Percentiles rank a stretch among this genome's conserved stretches.
These are phyloP conservation scores for Suhomyces wounanorum DNA, from an alignment of 1,139 yeast genomes.

Conservation along the genomic window DNA sequence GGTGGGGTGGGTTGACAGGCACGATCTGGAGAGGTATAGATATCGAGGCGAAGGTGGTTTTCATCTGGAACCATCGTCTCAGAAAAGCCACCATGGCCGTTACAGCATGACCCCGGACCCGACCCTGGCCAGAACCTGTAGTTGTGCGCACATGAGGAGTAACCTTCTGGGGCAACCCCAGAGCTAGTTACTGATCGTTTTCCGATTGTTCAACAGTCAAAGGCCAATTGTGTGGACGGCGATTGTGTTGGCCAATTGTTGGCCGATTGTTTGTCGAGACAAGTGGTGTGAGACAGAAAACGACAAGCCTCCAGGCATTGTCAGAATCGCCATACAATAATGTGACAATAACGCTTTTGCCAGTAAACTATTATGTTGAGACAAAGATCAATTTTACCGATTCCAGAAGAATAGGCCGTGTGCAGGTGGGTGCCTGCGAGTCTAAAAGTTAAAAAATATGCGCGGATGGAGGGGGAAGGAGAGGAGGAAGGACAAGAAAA, in stretches of 20 bases:
- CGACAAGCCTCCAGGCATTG: constrained; percentile 3
- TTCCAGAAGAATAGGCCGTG: constrained; percentile 6
- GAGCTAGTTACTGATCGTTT: not conserved
- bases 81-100: not conserved
- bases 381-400: constrained; percentile 12
- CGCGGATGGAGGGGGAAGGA: not conserved
- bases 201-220: too few species aligned
- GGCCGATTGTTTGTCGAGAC: not conserved
- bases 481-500: not conserved
- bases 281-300: constrained; percentile 4
- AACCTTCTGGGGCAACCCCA: not conserved
- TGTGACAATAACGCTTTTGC: constrained; percentile 4
- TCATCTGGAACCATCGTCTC: not conserved
- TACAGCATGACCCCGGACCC: too few species aligned
- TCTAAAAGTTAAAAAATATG: constrained; percentile 4
- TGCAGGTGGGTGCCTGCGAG: constrained; percentile 8
- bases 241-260: not conserved
- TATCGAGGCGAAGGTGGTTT: not conserved
- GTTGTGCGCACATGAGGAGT: not conserved
- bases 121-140: too few species aligned
- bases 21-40: not conserved
- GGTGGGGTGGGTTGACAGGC: not conserved
- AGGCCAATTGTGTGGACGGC: not conserved
- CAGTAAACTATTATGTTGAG: constrained; percentile 6
- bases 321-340: not conserved